A percentile compares a stretch with the other conserved stretches of the same genome.
These are phyloP conservation scores for Porogramme epimiltina DNA, from an alignment of 1,284 basidiomycete species.

Conservation along the genomic window DNA sequence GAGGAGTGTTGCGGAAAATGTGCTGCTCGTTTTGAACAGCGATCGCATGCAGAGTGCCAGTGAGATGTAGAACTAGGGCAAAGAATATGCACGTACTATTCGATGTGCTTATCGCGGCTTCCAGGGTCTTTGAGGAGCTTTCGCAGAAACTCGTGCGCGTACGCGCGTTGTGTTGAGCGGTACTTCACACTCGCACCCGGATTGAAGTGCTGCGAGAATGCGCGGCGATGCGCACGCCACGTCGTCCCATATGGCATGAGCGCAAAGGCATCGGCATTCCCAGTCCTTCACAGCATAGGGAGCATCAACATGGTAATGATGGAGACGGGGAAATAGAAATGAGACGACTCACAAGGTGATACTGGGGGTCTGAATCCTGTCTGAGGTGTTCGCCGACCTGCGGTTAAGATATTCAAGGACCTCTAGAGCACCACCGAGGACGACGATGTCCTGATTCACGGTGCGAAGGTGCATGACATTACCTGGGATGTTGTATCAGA, in stretches of 20 bases:
- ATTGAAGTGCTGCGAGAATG: slow-evolving; percentile 21
- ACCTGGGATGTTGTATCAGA: background rate
- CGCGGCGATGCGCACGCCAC: slow-evolving; percentile 7
- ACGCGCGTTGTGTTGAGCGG: slow-evolving; percentile 8
- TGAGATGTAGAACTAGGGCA: background rate
- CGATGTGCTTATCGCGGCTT: background rate
- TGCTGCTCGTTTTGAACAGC: background rate
- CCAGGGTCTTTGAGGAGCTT: slow-evolving; percentile 3
- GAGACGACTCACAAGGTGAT: background rate
- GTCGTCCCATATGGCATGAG: slow-evolving; percentile 9
- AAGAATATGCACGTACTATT: slow-evolving; percentile 1
- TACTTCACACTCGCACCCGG: slow-evolving; percentile 6
- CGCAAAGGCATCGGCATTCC: background rate
- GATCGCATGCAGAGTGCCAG: background rate
- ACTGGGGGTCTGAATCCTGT: slow-evolving; percentile 1
- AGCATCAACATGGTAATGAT: no score
- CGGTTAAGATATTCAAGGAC: slow-evolving; percentile 16
- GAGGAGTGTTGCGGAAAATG: slow-evolving; percentile 1
- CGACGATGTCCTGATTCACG: slow-evolving; percentile 23
- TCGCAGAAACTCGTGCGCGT: slow-evolving; percentile 15
- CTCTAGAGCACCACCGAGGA: slow-evolving; percentile 13
- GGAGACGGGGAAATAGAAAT: background rate
- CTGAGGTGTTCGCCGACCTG: slow-evolving; percentile 14
- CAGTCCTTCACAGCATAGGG: background rate
- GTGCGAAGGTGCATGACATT: slow-evolving; percentile 26